Conservation (phyloP, 83 land plant genomes). For the Larix sibirica region DNA sequence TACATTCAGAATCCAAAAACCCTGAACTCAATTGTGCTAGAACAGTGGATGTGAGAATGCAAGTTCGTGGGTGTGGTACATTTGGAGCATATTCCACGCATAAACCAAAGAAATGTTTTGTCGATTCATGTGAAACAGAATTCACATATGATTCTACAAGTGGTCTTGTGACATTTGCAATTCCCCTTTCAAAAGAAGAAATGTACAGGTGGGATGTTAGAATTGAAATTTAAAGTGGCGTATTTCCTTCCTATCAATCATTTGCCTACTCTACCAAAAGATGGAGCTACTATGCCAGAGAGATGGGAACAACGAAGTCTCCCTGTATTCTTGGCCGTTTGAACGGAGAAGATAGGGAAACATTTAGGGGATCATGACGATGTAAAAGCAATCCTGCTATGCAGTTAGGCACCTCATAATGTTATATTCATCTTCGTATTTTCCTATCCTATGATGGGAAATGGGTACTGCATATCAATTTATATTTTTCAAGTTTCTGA, state of each 20-base stretch:
- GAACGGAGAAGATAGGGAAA: no score
- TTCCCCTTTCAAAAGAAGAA: slow-evolving; percentile 59
- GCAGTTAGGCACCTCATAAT: no score
- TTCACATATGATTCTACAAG: slow-evolving; percentile 39
- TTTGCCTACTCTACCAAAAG: no score
- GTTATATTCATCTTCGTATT: no score
- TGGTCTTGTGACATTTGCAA: slow-evolving; percentile 41
- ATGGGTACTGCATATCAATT: no score
- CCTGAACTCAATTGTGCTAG: slow-evolving; percentile 22
- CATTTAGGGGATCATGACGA: no score
- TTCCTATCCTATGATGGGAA: no score
- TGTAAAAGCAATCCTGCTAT: no score
- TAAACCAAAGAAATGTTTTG: slow-evolving; percentile 44
- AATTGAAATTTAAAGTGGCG: slow-evolving; percentile 29
- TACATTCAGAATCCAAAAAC: slow-evolving; percentile 18
- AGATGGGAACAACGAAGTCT: no score
- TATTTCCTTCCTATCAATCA: not conserved
- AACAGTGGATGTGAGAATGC: slow-evolving; percentile 38
- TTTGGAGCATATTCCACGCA: slow-evolving; percentile 77
- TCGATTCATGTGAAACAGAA: slow-evolving; percentile 33
- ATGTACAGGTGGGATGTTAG: slow-evolving; percentile 60
- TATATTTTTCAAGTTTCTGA: no score
- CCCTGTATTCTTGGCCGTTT: no score
- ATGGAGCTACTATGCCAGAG: no score
- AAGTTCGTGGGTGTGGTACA: slow-evolving; percentile 66